Evolutionary conservation across 331 rosid species (phyloP).

Genomic region (Ulmus americana): DNA sequence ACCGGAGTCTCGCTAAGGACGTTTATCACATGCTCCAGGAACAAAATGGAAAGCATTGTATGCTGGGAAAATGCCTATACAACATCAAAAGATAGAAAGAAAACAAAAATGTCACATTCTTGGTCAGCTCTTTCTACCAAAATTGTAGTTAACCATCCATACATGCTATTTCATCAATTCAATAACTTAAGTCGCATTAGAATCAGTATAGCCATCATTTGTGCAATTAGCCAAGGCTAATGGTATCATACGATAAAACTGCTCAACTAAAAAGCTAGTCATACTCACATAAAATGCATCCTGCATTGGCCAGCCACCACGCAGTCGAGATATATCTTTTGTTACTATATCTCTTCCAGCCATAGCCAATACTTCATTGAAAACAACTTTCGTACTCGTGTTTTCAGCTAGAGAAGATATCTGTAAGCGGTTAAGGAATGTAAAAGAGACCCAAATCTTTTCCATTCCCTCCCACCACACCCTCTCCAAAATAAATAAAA

Average conservation of each 20-base stretch:
- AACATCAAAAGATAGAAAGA: neutral
- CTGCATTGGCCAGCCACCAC: slow-evolving; percentile 98
- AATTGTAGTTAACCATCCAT: too few species aligned
- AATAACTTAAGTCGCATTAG: neutral
- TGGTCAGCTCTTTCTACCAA: neutral
- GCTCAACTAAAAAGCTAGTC: slow-evolving; percentile 15
- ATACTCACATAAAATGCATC: slow-evolving; percentile 87
- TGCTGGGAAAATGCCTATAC: slow-evolving; percentile 93
- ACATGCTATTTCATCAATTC: neutral
- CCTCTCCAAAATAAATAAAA: neutral
- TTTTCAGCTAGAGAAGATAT: slow-evolving; percentile 87
- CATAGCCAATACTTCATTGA: slow-evolving; percentile 76
- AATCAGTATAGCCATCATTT: neutral
- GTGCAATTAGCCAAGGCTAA: neutral
- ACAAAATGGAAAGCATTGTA: slow-evolving; percentile 58
- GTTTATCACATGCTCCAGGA: slow-evolving; percentile 76
- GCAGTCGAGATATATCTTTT: slow-evolving; percentile 84
- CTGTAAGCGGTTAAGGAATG: slow-evolving; percentile 58
- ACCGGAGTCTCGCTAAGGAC: slow-evolving; percentile 72
- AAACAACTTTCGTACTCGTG: slow-evolving; percentile 74
- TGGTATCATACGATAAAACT: neutral
- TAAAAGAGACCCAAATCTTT: neutral
- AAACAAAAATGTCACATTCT: neutral
- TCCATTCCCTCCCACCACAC: neutral
- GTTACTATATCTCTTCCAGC: slow-evolving; percentile 88